These are phyloP conservation scores for Exidia glandulosa DNA, from an alignment of 768 basidiomycete species.

Conservation along the genomic window DNA sequence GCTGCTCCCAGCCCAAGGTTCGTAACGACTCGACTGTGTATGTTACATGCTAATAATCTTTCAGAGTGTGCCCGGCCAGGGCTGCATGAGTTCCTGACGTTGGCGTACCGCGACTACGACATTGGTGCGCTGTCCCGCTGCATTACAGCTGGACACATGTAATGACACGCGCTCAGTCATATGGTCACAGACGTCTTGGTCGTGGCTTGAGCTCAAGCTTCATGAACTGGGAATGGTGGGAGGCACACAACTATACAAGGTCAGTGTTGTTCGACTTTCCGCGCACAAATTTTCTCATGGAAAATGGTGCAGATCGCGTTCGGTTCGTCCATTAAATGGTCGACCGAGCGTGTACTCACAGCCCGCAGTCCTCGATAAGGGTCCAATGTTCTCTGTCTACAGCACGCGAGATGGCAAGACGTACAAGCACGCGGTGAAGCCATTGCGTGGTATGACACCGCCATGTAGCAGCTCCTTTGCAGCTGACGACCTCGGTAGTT, in stretches of 20 bases:
- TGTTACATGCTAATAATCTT: slow-evolving; percentile 19
- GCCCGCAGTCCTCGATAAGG: slow-evolving; percentile 65
- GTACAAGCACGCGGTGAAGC: slow-evolving; percentile 74
- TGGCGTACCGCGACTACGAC: slow-evolving; percentile 74
- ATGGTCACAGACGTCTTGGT: slow-evolving; percentile 80
- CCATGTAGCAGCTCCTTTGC: no score
- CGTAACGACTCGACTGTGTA: background rate
- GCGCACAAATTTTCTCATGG: background rate
- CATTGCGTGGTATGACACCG: no score
- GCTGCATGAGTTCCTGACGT: slow-evolving; percentile 74
- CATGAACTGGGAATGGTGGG: slow-evolving; percentile 82
- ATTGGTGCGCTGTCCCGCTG: slow-evolving; percentile 41
- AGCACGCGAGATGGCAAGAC: slow-evolving; percentile 59
- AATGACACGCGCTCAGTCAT: background rate
- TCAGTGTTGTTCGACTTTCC: slow-evolving; percentile 12
- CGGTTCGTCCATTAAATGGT: slow-evolving; percentile 26
- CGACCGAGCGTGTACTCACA: slow-evolving; percentile 6
- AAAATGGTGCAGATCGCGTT: slow-evolving; percentile 53
- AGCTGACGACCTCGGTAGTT: no score
- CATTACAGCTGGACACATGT: background rate
- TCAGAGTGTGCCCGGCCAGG: slow-evolving; percentile 73
- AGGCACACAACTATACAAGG: slow-evolving; percentile 57
- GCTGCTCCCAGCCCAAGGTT: slow-evolving; percentile 38
- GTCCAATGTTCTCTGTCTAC: slow-evolving; percentile 83
- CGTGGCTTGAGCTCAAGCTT: slow-evolving; percentile 82